Base-by-base conservation (phyloP, 805 yeast species). In the Hemisphaericaspora nanyangensis region DNA sequence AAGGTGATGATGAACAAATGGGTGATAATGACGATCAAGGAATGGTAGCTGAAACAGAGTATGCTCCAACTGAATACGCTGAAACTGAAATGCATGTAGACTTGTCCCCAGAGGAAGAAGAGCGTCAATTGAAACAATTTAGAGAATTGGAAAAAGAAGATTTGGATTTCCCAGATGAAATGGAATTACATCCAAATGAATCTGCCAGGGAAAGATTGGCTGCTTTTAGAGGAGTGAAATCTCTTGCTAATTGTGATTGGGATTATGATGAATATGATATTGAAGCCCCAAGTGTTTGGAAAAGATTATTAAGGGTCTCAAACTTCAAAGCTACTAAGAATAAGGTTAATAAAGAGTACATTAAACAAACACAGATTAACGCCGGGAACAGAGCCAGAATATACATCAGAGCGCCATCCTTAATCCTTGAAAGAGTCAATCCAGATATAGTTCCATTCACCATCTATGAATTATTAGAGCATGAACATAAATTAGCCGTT, bases 121-220 rank as follows among this genome's bases (percentile, higher is more conserved):
- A 79, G 43, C 75, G 79, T 51, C 96, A 90, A 61, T 69, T 88
- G 45, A 66, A 74, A 40, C 76, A 73, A 51, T 89, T 72, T 65
- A 77, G 93, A 50, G 71, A 70, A 29, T 61, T 77, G 45, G 96
- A 80, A 48, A 76, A 76, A 43, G 97, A 90, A 39, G 97, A 88
- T 57, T 73, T 79, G 26, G 96, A 90, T 52, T 93, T 89, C 70
- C 98, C 98, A 0, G 99, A 93, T 63, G 99, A 93, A 64, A 65
- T 91, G 40, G 98, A 93, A 59, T 65, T 93, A 31, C 75, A 72
- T 33, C 97, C 97, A 22, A 56, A 61, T 5, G 90, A 77, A 47
- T 74, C 84, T 5, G 98, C 86, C 7, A 76, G 75, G 51, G 88
- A 89, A 46, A 75, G 87, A 47, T 70, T 93, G 41, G 63, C 71